Base-by-base conservation (phyloP, 2,329 filamentous ascomycete genomes). In the Fusarium fujikuroi region DNA sequence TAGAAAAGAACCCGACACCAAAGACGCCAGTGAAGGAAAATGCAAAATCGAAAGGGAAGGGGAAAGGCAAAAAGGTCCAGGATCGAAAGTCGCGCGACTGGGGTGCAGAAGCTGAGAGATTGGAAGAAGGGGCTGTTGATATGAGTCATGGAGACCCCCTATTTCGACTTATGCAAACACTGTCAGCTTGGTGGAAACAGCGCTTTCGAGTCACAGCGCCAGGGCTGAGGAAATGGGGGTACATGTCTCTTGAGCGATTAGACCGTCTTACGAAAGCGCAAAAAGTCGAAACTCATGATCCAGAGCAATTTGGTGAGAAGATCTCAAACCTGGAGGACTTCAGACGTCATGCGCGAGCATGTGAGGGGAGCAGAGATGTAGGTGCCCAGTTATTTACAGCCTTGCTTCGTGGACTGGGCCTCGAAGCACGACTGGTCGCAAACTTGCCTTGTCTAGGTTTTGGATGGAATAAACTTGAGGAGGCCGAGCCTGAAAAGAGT, bases 381-480 rank as follows among this genome's bases (percentile, higher is more conserved):
- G 95, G 95, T 0, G 92, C 93, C 0, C 95, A 98, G 78, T 86
- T 99, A 0, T 98, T 98, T 73, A 97, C 94, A 0, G 93, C 94
- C 7, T 83, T 99, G 12, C 81, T 98, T 28, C 88, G 96, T 72
- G 94, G 91, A 1, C 80, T 98, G 16, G 93, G 93, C 0, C 84
- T 98, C 5, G 94, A 98, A 77, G 90, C 94, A 16, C 89, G 95
- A 36, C 88, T 98, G 86, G 90, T 98, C 6, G 91, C 92, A 15
- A 98, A 91, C 78, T 80, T 99, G 44, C 96, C 98, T 79, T 92
- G 95, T 2, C 83, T 94, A 28, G 96, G 96, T 0, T 97, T 97
- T 80, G 95, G 95, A 4, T 98, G 94, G 91, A 97, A 90, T 69
- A 97, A 95, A 80, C 83, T 88, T 16, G 96, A 99, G 81, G 93